These are phyloP conservation scores for Oryza nivara DNA, from an alignment of 176 grass and related monocot species.

Conservation along the genomic window DNA sequence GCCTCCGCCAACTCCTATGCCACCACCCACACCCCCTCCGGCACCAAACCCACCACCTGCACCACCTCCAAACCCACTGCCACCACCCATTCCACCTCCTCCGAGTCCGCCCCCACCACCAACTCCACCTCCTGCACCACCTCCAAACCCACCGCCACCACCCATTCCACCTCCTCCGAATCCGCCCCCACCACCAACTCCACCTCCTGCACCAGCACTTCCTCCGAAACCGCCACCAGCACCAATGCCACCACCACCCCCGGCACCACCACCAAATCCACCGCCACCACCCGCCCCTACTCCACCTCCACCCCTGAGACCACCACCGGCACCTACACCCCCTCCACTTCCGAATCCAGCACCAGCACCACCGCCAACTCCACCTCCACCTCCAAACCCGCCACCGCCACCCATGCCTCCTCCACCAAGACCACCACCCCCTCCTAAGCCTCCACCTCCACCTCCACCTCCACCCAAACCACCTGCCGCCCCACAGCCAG, in stretches of 20 bases:
- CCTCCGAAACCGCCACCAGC: background rate
- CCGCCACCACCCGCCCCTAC: constrained; percentile 4
- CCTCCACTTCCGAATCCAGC: no score
- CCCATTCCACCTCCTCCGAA: constrained; percentile 15
- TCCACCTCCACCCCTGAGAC: background rate
- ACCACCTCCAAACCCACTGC: constrained; percentile 18
- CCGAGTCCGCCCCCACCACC: background rate
- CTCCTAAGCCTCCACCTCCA: background rate
- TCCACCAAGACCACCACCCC: constrained; percentile 13
- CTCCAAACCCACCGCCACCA: background rate
- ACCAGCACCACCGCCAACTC: background rate
- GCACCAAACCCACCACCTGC: background rate
- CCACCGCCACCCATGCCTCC: constrained; percentile 2
- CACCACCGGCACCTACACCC: background rate
- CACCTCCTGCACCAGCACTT: background rate
- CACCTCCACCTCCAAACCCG: constrained; percentile 23
- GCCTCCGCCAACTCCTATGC: background rate
- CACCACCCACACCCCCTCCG: background rate
- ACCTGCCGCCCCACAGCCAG: background rate
- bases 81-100: constrained; percentile 24
- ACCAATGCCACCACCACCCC: background rate
- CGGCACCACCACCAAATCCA: background rate
- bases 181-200: constrained; percentile 20
- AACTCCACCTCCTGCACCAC: background rate
- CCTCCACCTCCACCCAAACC: no score